Evolutionary conservation across 352 stramenopile genomes (phyloP), one percentile per base, ranked within the genome.

Genomic region (Phytopythium mirpurense): DNA sequence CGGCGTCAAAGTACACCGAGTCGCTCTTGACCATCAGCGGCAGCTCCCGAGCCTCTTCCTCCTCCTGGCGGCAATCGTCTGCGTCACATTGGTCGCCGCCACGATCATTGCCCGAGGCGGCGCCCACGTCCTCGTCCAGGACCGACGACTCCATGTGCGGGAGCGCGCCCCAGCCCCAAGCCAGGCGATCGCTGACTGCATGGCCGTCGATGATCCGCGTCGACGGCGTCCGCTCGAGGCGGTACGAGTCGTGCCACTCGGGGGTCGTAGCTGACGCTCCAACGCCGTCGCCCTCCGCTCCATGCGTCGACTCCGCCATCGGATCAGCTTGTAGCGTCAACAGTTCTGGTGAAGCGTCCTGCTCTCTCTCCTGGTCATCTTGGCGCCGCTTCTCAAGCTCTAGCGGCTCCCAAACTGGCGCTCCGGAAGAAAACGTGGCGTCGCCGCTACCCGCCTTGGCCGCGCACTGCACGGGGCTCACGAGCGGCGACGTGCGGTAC

Each of bases 1-100:
- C 67, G 0, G 78, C 81, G 53, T 91, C 80, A 68, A 91, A 93
- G 50, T 91, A 93, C 2, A 93, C 60, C 0, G 78, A 88, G 9
- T 71, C 70, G 38, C 65, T 86, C 57, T 91, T 88, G 32, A 79
- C 64, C 69, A 91, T 86, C 31, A 37, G 56, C 3, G 65, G 72
- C 21, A 72, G 31, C 4, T 77, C 60, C 8, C 67, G 57, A 10
- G 72, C 60, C 0, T 46, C 56, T 5, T 63, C 45, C 0, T 47
- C 53, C 24, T 29, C 24, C n/a, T 27, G 46, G n/a, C n/a, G n/a
- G n/a, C n/a, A n/a, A n/a, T n/a, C n/a, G n/a, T n/a, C n/a, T n/a
- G n/a, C n/a, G n/a, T n/a, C n/a, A n/a, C n/a, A n/a, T n/a, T n/a
- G n/a, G n/a, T n/a, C n/a, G n/a, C n/a, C n/a, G n/a, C n/a, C n/a